phyloP scores from a whole-genome alignment of 2,329 filamentous ascomycete species.

The Aspergillus novoparasiticus region DNA sequence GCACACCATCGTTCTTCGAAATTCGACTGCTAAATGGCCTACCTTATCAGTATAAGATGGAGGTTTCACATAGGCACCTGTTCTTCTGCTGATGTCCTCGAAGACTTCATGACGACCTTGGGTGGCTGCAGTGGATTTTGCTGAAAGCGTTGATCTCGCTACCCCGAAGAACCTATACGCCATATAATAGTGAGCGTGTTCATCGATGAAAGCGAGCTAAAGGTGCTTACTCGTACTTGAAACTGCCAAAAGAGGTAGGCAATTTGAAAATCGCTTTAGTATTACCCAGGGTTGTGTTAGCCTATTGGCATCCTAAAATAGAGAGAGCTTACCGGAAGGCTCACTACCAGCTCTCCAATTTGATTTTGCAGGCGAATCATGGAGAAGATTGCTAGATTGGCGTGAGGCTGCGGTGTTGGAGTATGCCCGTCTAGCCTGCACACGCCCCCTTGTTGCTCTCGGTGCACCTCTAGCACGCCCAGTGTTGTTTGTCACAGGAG shows the following conservation, averaged over 20 bases:
- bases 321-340: conserved; percentile 19
- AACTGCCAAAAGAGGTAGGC: conserved; percentile 21
- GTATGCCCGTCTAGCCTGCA: conserved; percentile 6
- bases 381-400: conserved; percentile 18
- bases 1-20: not conserved
- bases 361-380: conserved; percentile 27
- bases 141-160: conserved; percentile 15
- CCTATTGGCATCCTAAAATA: not conserved
- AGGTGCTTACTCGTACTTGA: conserved; percentile 27
- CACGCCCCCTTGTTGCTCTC: conserved; percentile 13
- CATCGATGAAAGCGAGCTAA: not conserved
- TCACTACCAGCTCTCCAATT: conserved; percentile 27
- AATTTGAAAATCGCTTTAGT: conserved; percentile 19
- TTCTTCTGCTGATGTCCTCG: conserved; percentile 28
- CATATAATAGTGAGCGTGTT: not conserved
- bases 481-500: not conserved
- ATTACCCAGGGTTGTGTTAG: not conserved
- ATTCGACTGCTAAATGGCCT: not conserved
- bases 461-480: not conserved
- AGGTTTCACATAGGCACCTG: conserved; percentile 30
- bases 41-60: conserved; percentile 29
- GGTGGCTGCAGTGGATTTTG: not conserved
- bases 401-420: not conserved
- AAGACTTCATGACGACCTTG: conserved; percentile 27
- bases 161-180: conserved; percentile 22